A percentile compares a stretch with the other conserved stretches of the same genome.
phyloP scores from a whole-genome alignment of 2,329 filamentous ascomycete species.

The Curvularia lunata region DNA sequence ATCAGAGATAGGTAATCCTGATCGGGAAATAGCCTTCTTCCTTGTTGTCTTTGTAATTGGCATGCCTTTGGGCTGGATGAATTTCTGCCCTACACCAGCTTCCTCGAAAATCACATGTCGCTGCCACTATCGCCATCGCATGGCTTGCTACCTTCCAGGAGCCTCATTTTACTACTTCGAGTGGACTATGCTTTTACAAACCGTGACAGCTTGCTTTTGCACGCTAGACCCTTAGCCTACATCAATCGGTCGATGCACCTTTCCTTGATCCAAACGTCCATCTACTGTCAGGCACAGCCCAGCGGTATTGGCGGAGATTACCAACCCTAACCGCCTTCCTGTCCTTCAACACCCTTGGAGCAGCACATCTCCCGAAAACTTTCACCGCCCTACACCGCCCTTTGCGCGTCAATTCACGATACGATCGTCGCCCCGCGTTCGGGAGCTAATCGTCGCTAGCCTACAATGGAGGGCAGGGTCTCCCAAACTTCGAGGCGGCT shows the following conservation, averaged over 20 bases:
- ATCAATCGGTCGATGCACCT: constrained; percentile 13
- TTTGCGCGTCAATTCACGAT: constrained; percentile 13
- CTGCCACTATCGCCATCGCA: neutral
- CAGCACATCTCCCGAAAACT: constrained; percentile 6
- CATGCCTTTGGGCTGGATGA: neutral
- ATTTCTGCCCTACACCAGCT: constrained; percentile 1
- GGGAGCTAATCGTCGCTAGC: constrained; percentile 16
- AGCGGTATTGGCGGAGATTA: neutral
- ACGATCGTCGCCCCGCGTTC: constrained; percentile 16
- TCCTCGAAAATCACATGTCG: neutral
- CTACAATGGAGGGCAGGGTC: constrained; percentile 13
- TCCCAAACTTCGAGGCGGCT: constrained; percentile 11
- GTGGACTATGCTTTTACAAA: constrained; percentile 14
- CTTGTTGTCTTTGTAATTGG: neutral
- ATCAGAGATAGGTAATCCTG: too few relatives aligned
- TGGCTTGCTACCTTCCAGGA: neutral
- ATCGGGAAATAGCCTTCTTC: neutral
- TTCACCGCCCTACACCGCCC: constrained; percentile 33
- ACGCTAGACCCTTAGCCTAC: constrained; percentile 1
- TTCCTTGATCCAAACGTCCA: constrained; percentile 1
- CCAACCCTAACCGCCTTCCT: neutral
- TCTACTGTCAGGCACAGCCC: constrained; percentile 7
- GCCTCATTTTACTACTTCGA: constrained; percentile 6
- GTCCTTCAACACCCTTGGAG: constrained; percentile 3
- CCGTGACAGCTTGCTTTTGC: constrained; percentile 9